phyloP scores from a whole-genome alignment of 139 green algal genomes.

The Parachlorella kessleri region DNA sequence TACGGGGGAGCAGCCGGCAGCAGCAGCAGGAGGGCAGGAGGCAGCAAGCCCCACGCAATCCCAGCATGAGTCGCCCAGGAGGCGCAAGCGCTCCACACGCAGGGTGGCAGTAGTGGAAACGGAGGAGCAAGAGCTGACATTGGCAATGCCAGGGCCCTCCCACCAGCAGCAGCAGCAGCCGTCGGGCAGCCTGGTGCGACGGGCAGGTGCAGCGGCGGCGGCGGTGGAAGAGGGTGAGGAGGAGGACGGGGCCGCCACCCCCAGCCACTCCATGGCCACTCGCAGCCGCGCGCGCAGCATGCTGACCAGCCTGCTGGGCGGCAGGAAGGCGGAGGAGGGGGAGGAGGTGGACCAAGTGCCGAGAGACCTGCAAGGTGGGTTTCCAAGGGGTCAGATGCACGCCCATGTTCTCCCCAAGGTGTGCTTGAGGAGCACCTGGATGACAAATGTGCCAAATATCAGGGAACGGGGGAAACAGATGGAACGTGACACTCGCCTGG shows the following conservation, averaged over 20 bases:
- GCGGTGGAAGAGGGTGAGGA: background rate
- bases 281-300: conserved; percentile 16
- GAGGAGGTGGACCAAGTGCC: background rate
- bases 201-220: background rate
- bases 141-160: no score
- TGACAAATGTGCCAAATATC: no score
- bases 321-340: background rate
- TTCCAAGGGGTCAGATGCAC: no score
- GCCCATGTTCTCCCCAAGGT: no score
- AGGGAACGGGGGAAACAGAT: no score
- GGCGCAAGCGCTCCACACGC: background rate
- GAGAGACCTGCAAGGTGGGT: no score
- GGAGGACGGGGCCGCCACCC: background rate
- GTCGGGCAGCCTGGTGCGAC: background rate
- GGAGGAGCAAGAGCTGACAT: conserved; percentile 3
- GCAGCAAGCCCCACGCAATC: no score
- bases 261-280: background rate
- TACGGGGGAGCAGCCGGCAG: no score
- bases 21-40: no score
- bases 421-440: no score
- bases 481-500: no score
- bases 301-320: conserved; percentile 26
- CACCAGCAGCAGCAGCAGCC: background rate
- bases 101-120: no score
- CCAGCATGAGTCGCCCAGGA: background rate